Evolutionary conservation across 768 basidiomycete species (phyloP).

Genomic region (Chalciporus sphaerocephalus): DNA sequence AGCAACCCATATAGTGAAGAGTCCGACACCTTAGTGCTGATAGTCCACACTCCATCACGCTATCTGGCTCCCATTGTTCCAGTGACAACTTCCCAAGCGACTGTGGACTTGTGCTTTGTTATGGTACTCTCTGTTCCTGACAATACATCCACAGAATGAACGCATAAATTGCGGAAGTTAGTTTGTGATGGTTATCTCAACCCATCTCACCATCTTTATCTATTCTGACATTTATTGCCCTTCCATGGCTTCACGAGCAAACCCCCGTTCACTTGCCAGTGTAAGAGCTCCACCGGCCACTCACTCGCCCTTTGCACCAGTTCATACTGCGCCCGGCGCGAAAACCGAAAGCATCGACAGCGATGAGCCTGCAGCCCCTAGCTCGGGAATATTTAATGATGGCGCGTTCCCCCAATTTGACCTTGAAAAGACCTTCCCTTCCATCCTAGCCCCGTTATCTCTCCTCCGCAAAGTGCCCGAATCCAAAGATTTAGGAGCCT

Average conservation of each 20-base stretch:
- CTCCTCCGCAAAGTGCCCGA: conserved; percentile 25
- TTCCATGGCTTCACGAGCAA: conserved; percentile 6
- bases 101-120: conserved; percentile 16
- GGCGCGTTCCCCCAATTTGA: conserved; percentile 19
- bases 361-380: conserved; percentile 24
- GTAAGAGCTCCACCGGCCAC: not conserved
- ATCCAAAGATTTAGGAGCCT: conserved; percentile 23
- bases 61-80: conserved; percentile 15
- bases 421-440: conserved; percentile 35
- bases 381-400: conserved; percentile 10
- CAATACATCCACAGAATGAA: not conserved
- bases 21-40: not conserved
- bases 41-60: not conserved
- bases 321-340: not conserved
- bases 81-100: not conserved
- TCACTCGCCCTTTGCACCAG: not conserved
- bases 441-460: conserved; percentile 29
- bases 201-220: not conserved
- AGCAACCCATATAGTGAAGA: not conserved
- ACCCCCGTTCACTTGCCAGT: conserved; percentile 14
- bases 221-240: no score
- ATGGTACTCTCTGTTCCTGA: not conserved
- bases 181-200: not conserved
- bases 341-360: conserved; percentile 25
- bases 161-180: not conserved